Evolutionary conservation across 2,329 filamentous ascomycete species (phyloP).

Genomic region (Colletotrichum cereale): DNA sequence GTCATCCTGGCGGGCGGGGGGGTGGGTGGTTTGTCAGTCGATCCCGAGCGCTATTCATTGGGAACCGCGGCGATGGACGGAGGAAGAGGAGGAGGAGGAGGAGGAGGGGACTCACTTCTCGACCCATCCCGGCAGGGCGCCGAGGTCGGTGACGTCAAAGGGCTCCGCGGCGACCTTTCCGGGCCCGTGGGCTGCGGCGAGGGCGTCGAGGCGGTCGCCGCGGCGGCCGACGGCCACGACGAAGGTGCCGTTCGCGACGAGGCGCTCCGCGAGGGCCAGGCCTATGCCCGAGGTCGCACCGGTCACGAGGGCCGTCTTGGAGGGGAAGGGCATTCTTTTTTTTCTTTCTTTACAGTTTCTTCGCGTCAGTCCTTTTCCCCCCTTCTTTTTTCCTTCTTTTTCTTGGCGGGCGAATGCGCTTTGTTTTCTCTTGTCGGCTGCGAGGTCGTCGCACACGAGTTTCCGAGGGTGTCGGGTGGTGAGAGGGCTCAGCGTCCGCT

Average conservation of each 20-base stretch:
- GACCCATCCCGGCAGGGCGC: conserved; percentile 57
- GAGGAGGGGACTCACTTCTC: conserved; percentile 47
- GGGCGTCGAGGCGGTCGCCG: conserved; percentile 62
- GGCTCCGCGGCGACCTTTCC: conserved; percentile 52
- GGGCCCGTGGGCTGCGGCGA: conserved; percentile 60
- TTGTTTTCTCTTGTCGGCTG: neutral
- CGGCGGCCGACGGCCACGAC: conserved; percentile 70
- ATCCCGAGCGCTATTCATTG: neutral
- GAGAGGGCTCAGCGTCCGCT: neutral
- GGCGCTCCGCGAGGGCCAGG: conserved; percentile 56
- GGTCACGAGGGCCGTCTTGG: conserved; percentile 67
- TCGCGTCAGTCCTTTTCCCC: neutral
- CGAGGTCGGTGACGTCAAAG: conserved; percentile 61
- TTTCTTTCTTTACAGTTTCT: neutral
- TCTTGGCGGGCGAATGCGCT: neutral
- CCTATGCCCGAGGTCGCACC: conserved; percentile 69
- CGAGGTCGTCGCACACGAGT: neutral
- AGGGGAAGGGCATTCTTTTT: conserved; percentile 69
- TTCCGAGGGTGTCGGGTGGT: neutral
- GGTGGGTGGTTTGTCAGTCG: conserved; percentile 5
- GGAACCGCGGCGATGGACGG: neutral
- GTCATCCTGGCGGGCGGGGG: conserved; percentile 47
- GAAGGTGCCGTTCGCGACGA: conserved; percentile 60
- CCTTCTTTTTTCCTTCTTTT: neutral
- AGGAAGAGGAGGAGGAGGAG: neutral